Evolutionary conservation across 192 early-diverging fungal genomes (phyloP), one percentile per base, ranked within the genome.

Genomic region (Borealophlyctis nickersoniae): DNA sequence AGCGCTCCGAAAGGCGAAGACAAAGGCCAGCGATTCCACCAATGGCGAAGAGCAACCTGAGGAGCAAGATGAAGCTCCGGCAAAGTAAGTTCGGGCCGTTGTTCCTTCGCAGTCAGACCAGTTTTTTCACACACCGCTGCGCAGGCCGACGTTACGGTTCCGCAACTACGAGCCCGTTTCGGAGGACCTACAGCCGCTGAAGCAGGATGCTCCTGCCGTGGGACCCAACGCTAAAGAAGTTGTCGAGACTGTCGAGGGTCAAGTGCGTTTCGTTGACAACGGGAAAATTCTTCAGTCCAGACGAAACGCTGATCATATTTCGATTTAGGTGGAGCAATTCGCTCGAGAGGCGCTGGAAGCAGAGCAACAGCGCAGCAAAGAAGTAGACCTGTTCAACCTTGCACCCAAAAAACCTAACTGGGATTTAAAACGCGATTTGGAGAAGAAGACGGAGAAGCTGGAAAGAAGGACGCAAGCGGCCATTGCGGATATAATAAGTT

Each of bases 341-440:
- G 70, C 78, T 0, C 72, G 76, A 49, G 73, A 79, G 56, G 77
- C 79, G 14, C 65, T 81, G 45, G 65, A 73, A 33, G 78, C 79
- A 60, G 88, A 82, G 33, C 73, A 62, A n/a, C 78, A 81, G 49
- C 71, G 77, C 13, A 78, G 75, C 19, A 78, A 81, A 63, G 86
- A 89, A 65, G 74, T 88, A 26, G 92, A 94, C 69, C 77, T 96
- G 11, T 77, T 81, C 36, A 84, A 89, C 26, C 68, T 96, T 22
- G 94, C 92, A 16, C 92, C 94, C 3, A 86, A 84, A 62, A 90
- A 89, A 32, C 83, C 92, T 2, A 92, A 96, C 65, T 94, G 89
- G 90, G 94, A 96, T 72, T 67, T 96, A 53, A 92, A 91, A 64
- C 78, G 89, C 28, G 94, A 94, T 72, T 74, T 96, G 23, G 88